Conservation (phyloP, 768 basidiomycete species). For the Daedaleopsis nitida region DNA sequence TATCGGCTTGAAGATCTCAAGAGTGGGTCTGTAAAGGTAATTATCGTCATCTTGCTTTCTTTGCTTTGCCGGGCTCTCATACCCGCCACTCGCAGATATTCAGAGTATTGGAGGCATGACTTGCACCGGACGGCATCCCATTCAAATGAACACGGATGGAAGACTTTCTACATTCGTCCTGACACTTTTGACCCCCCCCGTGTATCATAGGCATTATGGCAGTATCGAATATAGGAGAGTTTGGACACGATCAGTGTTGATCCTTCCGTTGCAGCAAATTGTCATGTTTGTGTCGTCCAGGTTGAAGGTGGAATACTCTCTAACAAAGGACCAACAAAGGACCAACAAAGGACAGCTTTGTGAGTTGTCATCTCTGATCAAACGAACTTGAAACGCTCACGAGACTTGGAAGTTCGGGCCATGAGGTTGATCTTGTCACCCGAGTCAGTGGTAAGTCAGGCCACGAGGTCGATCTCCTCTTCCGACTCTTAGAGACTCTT, state of each 20-base stretch:
- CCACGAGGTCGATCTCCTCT: too few relatives aligned
- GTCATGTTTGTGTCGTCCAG: too few relatives aligned
- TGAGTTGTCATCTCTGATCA: background rate
- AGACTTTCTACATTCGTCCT: conserved; percentile 2
- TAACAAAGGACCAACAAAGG: background rate
- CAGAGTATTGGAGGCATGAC: conserved; percentile 42
- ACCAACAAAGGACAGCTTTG: background rate
- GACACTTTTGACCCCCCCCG: background rate
- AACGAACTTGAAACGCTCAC: background rate
- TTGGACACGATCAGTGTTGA: background rate
- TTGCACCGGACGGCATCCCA: conserved; percentile 13
- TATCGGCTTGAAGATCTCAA: conserved; percentile 90
- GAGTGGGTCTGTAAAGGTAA: conserved; percentile 78
- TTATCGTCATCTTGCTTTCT: conserved; percentile 1
- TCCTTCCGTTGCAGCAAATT: background rate
- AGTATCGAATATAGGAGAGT: background rate
- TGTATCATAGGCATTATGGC: conserved; percentile 10
- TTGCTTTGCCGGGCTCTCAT: background rate
- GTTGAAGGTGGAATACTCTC: background rate
- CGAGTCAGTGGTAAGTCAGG: too few relatives aligned
- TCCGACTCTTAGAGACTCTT: too few relatives aligned
- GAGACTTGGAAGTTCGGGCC: too few relatives aligned
- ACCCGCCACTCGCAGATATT: conserved; percentile 34
- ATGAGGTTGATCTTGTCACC: too few relatives aligned
- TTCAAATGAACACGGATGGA: conserved; percentile 2